Percentiles rank a stretch among this genome's conserved stretches.
phyloP scores from a whole-genome alignment of 2,329 filamentous ascomycete genomes.

The Pseudogymnoascus sp. region DNA sequence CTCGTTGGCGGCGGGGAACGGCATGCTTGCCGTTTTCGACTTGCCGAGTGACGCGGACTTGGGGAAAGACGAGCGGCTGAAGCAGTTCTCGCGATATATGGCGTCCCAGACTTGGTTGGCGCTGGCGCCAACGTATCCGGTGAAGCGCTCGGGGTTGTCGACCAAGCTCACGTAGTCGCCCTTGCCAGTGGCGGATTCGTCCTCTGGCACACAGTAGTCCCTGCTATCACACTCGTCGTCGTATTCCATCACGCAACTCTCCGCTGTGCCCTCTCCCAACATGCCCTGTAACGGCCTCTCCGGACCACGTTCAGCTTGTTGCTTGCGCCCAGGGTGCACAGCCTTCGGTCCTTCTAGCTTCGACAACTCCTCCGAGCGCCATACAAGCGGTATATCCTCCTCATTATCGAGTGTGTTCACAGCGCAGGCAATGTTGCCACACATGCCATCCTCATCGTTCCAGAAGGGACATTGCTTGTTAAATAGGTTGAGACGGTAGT shows the following conservation, averaged over 20 bases:
- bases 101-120: slow-evolving; percentile 91
- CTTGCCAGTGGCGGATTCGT: slow-evolving; percentile 76
- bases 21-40: slow-evolving; percentile 28
- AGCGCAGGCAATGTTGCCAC: slow-evolving; percentile 92
- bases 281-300: slow-evolving; percentile 70
- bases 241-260: slow-evolving; percentile 95
- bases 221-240: slow-evolving; percentile 95
- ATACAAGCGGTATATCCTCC: slow-evolving; percentile 83
- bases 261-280: slow-evolving; percentile 77
- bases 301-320: slow-evolving; percentile 60
- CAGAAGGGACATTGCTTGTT: slow-evolving; percentile 95
- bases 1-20: slow-evolving; percentile 45
- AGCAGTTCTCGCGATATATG: slow-evolving; percentile 96
- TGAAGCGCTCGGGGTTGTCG: slow-evolving; percentile 91
- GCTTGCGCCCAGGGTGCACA: slow-evolving; percentile 71
- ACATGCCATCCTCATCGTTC: slow-evolving; percentile 87
- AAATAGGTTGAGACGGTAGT: slow-evolving; percentile 92
- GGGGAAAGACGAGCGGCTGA: slow-evolving; percentile 60
- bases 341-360: slow-evolving; percentile 87
- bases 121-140: slow-evolving; percentile 79
- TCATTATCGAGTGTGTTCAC: slow-evolving; percentile 94
- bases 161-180: slow-evolving; percentile 94
- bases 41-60: slow-evolving; percentile 48
- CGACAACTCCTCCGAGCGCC: slow-evolving; percentile 84
- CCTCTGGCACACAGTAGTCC: slow-evolving; percentile 94